Conservation (phyloP, 1,139 yeast genomes). For the Tardiomyces blankii region DNA sequence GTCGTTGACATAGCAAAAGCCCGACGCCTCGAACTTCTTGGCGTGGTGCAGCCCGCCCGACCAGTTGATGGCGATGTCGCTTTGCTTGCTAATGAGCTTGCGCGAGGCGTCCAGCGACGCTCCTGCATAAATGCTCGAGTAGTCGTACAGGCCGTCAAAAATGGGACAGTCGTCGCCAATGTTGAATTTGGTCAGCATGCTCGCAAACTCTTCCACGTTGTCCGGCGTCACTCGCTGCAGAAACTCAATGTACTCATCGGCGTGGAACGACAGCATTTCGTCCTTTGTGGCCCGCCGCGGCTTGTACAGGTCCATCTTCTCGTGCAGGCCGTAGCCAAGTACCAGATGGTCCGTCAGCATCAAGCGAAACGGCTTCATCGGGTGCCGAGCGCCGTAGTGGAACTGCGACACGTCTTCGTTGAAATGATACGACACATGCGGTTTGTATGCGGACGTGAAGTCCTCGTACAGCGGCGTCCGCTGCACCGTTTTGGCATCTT, state of each 20-base stretch:
- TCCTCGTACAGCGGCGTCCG: slow-evolving; percentile 49
- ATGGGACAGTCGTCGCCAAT: slow-evolving; percentile 98
- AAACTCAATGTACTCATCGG: slow-evolving; percentile 80
- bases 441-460: slow-evolving; percentile 16
- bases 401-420: slow-evolving; percentile 71
- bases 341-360: slow-evolving; percentile 92
- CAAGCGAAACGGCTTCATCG: slow-evolving; percentile 95
- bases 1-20: slow-evolving; percentile 92
- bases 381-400: slow-evolving; percentile 89
- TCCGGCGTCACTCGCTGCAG: slow-evolving; percentile 74
- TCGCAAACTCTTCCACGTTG: slow-evolving; percentile 47
- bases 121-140: slow-evolving; percentile 79
- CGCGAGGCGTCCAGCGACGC: slow-evolving; percentile 90
- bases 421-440: slow-evolving; percentile 74
- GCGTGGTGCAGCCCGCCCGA: slow-evolving; percentile 98
- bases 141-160: slow-evolving; percentile 88
- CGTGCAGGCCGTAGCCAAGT: slow-evolving; percentile 72
- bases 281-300: slow-evolving; percentile 75
- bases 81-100: slow-evolving; percentile 69
- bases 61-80: slow-evolving; percentile 96
- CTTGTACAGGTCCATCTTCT: slow-evolving; percentile 78
- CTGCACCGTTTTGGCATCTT: slow-evolving; percentile 46
- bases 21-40: slow-evolving; percentile 85
- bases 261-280: slow-evolving; percentile 71
- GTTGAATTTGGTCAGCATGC: slow-evolving; percentile 63